Percentiles rank a stretch among this genome's conserved stretches.
phyloP scores from a whole-genome alignment of 306 rosid genomes.

The Vigna mungo region DNA sequence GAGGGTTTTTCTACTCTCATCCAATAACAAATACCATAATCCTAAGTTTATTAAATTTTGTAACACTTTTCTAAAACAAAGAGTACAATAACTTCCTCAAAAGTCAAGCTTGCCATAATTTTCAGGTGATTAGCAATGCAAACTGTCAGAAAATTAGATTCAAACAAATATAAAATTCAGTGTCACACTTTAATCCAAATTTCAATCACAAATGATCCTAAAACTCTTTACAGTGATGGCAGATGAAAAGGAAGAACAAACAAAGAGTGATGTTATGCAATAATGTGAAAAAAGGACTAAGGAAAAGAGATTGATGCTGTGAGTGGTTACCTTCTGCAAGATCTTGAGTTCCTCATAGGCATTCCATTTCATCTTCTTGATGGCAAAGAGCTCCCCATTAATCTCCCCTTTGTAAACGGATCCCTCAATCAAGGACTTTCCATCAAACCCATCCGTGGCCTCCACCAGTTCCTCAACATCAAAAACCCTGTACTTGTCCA shows the following conservation, averaged over 20 bases:
- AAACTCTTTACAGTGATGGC: neutral
- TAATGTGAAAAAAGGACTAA: neutral
- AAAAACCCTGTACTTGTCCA: constrained; percentile 90
- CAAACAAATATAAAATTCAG: no score
- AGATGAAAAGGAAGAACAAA: no score
- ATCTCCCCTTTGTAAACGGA: constrained; percentile 78
- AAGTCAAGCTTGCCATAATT: no score
- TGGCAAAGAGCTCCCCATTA: constrained; percentile 69
- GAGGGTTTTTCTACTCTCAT: no score
- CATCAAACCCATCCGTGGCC: constrained; percentile 75
- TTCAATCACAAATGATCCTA: neutral
- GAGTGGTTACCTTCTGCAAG: constrained; percentile 82
- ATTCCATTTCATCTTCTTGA: constrained; percentile 98
- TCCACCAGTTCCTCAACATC: constrained; percentile 66
- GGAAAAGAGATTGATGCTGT: neutral
- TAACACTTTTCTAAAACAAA: no score
- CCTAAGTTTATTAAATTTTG: no score
- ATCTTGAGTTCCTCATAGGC: constrained; percentile 97
- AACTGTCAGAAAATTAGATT: no score
- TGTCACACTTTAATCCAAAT: neutral
- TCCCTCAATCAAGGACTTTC: constrained; percentile 73
- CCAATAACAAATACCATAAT: no score
- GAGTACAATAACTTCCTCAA: no score
- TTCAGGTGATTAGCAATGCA: no score
- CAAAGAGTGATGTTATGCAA: neutral